Percentiles rank a stretch among this genome's conserved stretches.
These are phyloP conservation scores for Chaetoscypha palmicola DNA, from an alignment of 2,329 filamentous ascomycete species.

Conservation along the genomic window DNA sequence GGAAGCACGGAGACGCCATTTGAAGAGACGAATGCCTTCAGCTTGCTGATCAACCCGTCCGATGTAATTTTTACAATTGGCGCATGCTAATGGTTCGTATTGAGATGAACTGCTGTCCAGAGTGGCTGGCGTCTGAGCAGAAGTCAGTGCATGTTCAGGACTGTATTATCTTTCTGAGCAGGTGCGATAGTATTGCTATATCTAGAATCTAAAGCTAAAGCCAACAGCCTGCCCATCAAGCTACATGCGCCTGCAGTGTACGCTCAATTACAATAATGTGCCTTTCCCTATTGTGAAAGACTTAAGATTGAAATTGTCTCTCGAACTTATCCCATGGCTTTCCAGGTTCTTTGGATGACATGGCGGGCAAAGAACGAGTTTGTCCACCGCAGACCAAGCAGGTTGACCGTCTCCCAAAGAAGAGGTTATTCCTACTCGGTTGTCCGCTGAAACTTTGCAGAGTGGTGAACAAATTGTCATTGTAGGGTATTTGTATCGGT, in stretches of 20 bases:
- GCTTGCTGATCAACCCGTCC: constrained; percentile 23
- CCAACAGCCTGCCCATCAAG: too few relatives aligned
- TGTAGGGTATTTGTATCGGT: constrained; percentile 67
- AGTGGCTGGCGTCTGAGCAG: too few relatives aligned
- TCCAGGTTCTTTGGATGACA: constrained; percentile 42
- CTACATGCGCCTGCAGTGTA: too few relatives aligned
- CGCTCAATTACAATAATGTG: too few relatives aligned
- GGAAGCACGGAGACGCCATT: constrained; percentile 27
- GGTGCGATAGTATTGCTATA: too few relatives aligned
- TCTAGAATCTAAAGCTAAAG: too few relatives aligned
- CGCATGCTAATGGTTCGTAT: constrained; percentile 14
- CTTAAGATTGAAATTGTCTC: constrained; percentile 35
- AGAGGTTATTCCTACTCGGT: constrained; percentile 33
- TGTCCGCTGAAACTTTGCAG: constrained; percentile 25
- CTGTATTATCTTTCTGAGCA: too few relatives aligned
- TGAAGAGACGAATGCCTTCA: constrained; percentile 24
- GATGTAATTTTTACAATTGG: constrained; percentile 18
- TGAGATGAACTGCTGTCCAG: too few relatives aligned
- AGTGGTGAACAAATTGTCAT: constrained; percentile 31
- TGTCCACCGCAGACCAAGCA: constrained; percentile 22
- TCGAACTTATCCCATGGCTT: constrained; percentile 42
- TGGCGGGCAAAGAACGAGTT: constrained; percentile 40
- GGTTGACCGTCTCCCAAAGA: constrained; percentile 37
- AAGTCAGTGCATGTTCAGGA: too few relatives aligned
- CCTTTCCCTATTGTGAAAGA: too few relatives aligned